phyloP scores from a whole-genome alignment of 1,284 basidiomycete species.

The Golubevia pallescens region DNA sequence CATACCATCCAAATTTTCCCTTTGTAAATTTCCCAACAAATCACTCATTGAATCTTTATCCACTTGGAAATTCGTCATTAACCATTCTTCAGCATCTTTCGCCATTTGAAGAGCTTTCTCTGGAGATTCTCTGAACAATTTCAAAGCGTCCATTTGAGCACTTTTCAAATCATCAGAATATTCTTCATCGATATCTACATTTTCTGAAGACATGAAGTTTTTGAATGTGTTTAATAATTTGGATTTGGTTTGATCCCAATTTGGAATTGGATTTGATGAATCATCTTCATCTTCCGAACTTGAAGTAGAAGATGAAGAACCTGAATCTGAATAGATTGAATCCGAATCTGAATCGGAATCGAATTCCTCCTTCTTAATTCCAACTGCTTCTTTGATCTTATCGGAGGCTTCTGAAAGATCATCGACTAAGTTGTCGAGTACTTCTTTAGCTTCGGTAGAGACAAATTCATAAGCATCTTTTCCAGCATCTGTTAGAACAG shows the following conservation, averaged over 20 bases:
- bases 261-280: no score
- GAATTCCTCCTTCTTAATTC: not conserved
- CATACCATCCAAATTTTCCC: slow-evolving; percentile 18
- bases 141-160: slow-evolving; percentile 33
- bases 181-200: slow-evolving; percentile 33
- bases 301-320: slow-evolving; percentile 21
- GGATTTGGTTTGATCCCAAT: slow-evolving; percentile 22
- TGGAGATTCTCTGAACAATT: slow-evolving; percentile 27
- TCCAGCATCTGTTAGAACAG: not conserved
- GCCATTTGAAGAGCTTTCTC: slow-evolving; percentile 33
- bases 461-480: not conserved
- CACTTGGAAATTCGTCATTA: slow-evolving; percentile 29
- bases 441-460: not conserved
- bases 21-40: slow-evolving; percentile 17
- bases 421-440: not conserved
- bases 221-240: slow-evolving; percentile 37
- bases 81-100: slow-evolving; percentile 39
- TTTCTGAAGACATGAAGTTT: slow-evolving; percentile 39
- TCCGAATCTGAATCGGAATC: slow-evolving; percentile 7
- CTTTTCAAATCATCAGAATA: slow-evolving; percentile 27
- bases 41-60: slow-evolving; percentile 41
- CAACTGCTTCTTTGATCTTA: not conserved
- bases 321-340: slow-evolving; percentile 13
- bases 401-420: not conserved
- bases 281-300: slow-evolving; percentile 19